Percentiles rank a stretch among this genome's conserved stretches.
Evolutionary conservation across 768 basidiomycete genomes (phyloP).

Genomic region (Clitopilus passeckerianus): DNA sequence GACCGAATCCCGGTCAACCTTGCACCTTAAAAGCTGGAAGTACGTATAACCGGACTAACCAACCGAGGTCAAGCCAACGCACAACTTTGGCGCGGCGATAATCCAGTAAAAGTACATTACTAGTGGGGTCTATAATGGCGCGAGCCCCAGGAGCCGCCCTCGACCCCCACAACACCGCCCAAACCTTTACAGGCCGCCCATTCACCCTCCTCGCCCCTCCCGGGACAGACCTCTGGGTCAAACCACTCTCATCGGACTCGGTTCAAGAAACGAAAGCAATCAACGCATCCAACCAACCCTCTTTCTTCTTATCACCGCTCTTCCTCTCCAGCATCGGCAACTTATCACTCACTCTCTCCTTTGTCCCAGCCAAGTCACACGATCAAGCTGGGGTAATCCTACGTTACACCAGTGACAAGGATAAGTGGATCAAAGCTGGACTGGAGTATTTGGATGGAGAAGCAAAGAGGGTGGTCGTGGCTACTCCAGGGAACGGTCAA

Average conservation of each 20-base stretch:
- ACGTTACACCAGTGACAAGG: constrained; percentile 7
- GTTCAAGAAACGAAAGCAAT: constrained; percentile 6
- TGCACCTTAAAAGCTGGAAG: no score
- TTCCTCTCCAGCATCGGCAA: constrained; percentile 5
- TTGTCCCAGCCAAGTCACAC: constrained; percentile 7
- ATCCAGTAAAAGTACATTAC: no score
- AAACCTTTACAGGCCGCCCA: constrained; percentile 9
- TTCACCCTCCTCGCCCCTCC: constrained; percentile 9
- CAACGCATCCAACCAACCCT: constrained; percentile 9
- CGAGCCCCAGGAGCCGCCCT: not conserved
- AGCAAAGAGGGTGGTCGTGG: constrained; percentile 11
- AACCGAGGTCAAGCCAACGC: no score
- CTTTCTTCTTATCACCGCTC: constrained; percentile 6
- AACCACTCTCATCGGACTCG: constrained; percentile 10
- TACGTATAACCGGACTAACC: no score
- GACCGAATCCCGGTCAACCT: no score
- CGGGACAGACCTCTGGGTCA: constrained; percentile 15
- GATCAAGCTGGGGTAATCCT: constrained; percentile 12
- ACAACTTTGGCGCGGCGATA: no score
- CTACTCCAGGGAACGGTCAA: constrained; percentile 3
- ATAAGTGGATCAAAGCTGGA: constrained; percentile 15
- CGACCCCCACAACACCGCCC: constrained; percentile 9
- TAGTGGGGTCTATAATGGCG: not conserved
- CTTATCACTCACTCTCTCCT: constrained; percentile 9
- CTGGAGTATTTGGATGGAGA: constrained; percentile 11